phyloP scores from a whole-genome alignment of 306 rosid species.

The Fragaria ananassa region DNA sequence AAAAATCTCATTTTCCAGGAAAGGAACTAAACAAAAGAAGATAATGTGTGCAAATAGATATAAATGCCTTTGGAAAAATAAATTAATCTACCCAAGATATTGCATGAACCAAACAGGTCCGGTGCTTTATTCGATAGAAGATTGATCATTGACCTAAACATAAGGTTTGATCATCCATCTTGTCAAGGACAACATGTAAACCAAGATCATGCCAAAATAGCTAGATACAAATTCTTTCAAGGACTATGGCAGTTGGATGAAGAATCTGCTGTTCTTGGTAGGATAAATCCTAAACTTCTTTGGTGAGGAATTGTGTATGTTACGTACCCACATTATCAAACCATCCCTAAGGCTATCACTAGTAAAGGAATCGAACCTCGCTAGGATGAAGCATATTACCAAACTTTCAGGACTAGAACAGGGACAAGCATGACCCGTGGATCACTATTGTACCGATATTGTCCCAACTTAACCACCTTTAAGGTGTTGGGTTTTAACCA shows the following conservation, averaged over 20 bases:
- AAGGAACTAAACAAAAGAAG: not conserved
- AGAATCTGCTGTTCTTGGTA: not conserved
- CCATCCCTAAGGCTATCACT: not conserved
- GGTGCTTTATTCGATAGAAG: not conserved
- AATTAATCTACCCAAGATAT: not conserved
- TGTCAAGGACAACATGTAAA: not conserved
- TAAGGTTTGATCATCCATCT: not conserved
- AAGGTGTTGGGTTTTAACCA: too few species aligned
- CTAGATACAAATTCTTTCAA: not conserved
- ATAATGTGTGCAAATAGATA: not conserved
- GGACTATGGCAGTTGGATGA: not conserved
- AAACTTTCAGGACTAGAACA: too few species aligned
- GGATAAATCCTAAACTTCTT: not conserved
- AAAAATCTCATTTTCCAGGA: not conserved
- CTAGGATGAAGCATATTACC: not conserved
- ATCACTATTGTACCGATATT: too few species aligned
- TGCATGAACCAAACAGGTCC: not conserved
- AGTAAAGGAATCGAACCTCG: not conserved
- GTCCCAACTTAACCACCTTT: too few species aligned
- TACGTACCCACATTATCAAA: not conserved
- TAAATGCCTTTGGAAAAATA: not conserved
- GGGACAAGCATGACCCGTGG: too few species aligned
- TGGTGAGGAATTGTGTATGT: not conserved
- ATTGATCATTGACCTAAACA: not conserved
- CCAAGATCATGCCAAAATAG: not conserved